Evolutionary conservation across 192 early-diverging fungal genomes (phyloP).

Genomic region (Chytriomyces sp.): DNA sequence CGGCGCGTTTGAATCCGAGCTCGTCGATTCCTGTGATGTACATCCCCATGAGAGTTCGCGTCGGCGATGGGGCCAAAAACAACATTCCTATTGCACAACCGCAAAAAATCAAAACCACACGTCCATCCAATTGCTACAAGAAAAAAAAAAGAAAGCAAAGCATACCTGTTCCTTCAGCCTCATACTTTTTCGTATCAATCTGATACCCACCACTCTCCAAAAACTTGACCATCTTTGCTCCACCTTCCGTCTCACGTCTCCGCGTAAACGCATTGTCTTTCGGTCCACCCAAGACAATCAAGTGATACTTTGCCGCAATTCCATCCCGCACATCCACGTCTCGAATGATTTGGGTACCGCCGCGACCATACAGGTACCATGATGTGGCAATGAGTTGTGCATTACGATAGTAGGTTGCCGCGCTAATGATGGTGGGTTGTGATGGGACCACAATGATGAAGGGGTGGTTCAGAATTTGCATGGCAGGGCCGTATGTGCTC

Average conservation of each 20-base stretch:
- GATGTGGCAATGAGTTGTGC: constrained; percentile 66
- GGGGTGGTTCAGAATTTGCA: constrained; percentile 48
- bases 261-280: constrained; percentile 62
- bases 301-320: constrained; percentile 50
- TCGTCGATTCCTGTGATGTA: constrained; percentile 54
- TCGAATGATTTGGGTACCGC: constrained; percentile 61
- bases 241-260: constrained; percentile 51
- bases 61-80: constrained; percentile 54
- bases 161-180: constrained; percentile 55
- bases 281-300: constrained; percentile 67
- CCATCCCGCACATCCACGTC: constrained; percentile 60
- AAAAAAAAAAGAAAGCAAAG: constrained; percentile 1
- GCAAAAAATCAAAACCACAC: constrained; percentile 3
- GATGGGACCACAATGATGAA: constrained; percentile 59
- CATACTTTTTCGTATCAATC: constrained; percentile 51
- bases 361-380: constrained; percentile 71
- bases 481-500: constrained; percentile 70
- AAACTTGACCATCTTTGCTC: constrained; percentile 50
- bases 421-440: constrained; percentile 26
- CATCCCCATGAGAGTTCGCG: constrained; percentile 51
- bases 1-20: constrained; percentile 47
- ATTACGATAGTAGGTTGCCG: constrained; percentile 44
- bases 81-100: constrained; percentile 43
- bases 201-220: constrained; percentile 48
- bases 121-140: neutral